Percentiles rank a stretch among this genome's conserved stretches.
Evolutionary conservation across 2,329 filamentous ascomycete genomes (phyloP).

Genomic region (Ophiostoma angusticollis): DNA sequence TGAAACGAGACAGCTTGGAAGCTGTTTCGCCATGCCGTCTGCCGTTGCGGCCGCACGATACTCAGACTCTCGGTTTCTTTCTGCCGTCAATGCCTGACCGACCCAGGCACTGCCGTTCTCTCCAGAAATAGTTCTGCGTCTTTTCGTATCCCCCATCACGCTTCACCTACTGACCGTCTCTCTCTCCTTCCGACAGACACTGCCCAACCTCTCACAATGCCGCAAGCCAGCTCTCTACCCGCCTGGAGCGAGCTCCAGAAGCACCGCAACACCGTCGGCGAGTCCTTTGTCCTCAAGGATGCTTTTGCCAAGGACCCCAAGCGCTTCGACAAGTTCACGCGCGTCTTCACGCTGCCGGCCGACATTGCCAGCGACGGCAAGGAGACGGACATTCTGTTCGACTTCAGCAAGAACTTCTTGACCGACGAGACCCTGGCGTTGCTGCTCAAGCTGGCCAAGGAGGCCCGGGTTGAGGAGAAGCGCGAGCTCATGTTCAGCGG

Average conservation of each 20-base stretch:
- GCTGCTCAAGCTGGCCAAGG: conserved; percentile 78
- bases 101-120: too few relatives aligned
- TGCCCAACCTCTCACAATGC: conserved; percentile 38
- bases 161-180: too few relatives aligned
- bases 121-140: too few relatives aligned
- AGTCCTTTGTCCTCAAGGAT: conserved; percentile 84
- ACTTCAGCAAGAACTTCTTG: conserved; percentile 98
- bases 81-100: too few relatives aligned
- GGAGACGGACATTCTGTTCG: conserved; percentile 79
- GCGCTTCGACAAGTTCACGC: conserved; percentile 83
- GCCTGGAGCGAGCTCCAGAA: conserved; percentile 85
- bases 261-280: conserved; percentile 76
- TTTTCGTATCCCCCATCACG: not conserved
- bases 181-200: not conserved
- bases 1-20: conserved; percentile 5
- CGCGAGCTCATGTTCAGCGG: conserved; percentile 96
- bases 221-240: conserved; percentile 72
- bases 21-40: conserved; percentile 7
- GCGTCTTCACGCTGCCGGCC: conserved; percentile 71
- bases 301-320: conserved; percentile 79
- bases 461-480: conserved; percentile 83
- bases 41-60: too few relatives aligned
- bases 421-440: conserved; percentile 83
- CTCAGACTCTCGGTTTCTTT: too few relatives aligned
- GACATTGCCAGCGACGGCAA: conserved; percentile 42